phyloP scores from a whole-genome alignment of 345 rosid species.

The Salix udensis region DNA sequence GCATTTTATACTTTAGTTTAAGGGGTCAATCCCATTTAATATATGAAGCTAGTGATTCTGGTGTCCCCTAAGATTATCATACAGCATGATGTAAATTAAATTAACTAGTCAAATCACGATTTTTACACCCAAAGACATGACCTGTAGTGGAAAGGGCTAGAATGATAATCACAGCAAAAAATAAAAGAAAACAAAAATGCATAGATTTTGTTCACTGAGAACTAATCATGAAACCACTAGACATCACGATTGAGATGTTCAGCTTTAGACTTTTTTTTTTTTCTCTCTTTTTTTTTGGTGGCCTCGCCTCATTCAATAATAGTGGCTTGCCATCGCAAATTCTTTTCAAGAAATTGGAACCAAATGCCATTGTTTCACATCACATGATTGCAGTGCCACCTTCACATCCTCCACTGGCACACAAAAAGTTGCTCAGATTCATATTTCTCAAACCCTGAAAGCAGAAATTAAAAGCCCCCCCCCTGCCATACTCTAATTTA shows the following conservation, averaged over 20 bases:
- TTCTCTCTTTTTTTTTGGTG: too few species aligned
- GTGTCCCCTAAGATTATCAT: slow-evolving; percentile 5
- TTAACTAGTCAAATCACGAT: not conserved
- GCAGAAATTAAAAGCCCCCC: too few species aligned
- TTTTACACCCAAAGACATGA: not conserved
- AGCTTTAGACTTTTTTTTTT: not conserved
- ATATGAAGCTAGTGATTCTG: slow-evolving; percentile 9
- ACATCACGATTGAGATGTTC: not conserved
- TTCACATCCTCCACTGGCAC: not conserved
- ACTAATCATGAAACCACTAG: not conserved
- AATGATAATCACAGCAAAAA: not conserved
- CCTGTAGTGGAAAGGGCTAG: not conserved
- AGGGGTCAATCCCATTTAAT: slow-evolving; percentile 7
- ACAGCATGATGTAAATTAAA: not conserved
- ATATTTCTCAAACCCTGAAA: not conserved
- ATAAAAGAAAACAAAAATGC: not conserved
- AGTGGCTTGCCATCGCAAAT: not conserved
- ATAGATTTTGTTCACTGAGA: not conserved
- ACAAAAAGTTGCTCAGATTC: not conserved
- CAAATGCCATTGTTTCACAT: too few species aligned
- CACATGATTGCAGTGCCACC: too few species aligned
- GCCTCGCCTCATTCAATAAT: too few species aligned
- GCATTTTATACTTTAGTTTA: not conserved
- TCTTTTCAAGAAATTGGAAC: not conserved
- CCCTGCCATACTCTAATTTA: too few species aligned